Conservation (phyloP, 208 protist genomes). For the Acanthamoeba culbertsoni region DNA sequence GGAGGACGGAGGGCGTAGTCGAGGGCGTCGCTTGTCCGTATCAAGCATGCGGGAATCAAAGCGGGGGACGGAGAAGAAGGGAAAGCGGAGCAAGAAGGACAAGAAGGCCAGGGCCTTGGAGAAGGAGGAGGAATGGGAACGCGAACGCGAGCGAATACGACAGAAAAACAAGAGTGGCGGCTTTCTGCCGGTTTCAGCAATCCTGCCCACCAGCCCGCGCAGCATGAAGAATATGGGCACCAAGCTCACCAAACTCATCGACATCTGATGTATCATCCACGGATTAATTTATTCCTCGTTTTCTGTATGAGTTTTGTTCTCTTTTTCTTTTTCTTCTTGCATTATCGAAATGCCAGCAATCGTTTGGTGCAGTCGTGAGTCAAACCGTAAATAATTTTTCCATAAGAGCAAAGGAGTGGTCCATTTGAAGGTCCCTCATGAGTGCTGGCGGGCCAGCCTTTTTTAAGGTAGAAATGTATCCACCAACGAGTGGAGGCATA, state of each 20-base stretch:
- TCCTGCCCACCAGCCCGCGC: background rate
- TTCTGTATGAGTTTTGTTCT: no score
- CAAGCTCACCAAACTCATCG: slow-evolving; percentile 15
- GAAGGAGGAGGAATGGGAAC: slow-evolving; percentile 18
- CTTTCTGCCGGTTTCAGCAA: background rate
- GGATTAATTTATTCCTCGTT: no score
- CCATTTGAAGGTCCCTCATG: background rate
- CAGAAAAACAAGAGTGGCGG: background rate
- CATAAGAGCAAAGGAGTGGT: background rate
- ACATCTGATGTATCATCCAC: no score
- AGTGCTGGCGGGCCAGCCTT: background rate
- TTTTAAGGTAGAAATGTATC: background rate
- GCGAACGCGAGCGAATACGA: slow-evolving; percentile 12
- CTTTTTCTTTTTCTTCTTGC: no score
- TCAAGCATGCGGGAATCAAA: background rate
- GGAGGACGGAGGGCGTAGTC: background rate
- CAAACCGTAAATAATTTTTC: background rate
- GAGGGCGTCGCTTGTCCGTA: background rate
- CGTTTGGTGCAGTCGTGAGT: no score
- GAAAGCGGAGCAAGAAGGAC: background rate
- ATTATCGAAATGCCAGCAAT: no score
- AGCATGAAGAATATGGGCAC: background rate
- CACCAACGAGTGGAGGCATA: background rate
- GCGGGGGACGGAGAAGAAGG: background rate
- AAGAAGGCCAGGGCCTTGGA: background rate